phyloP scores from a whole-genome alignment of 306 rosid species.

The Quercus mongolica region DNA sequence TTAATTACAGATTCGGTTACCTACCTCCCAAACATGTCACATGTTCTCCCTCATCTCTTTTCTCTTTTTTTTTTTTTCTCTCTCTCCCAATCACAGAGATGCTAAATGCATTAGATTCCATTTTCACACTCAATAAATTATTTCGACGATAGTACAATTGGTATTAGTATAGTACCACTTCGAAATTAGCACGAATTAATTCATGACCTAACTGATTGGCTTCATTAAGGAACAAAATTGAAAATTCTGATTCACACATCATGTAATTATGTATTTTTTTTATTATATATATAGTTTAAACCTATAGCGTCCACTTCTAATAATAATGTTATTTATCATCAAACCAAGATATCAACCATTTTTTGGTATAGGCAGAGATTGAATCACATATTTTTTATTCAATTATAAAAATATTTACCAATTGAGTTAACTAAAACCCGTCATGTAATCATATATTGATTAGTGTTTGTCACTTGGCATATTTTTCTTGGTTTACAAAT shows the following conservation, averaged over 20 bases:
- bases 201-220: background rate
- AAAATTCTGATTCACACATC: background rate
- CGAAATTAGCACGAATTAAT: background rate
- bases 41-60: slow-evolving; percentile 23
- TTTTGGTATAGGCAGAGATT: fast-evolving
- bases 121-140: background rate
- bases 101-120: background rate
- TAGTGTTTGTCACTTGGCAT: no score
- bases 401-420: fast-evolving
- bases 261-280: no score
- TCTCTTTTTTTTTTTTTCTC: background rate
- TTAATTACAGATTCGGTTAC: slow-evolving; percentile 35
- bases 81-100: background rate
- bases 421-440: fast-evolving
- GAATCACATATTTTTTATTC: no score
- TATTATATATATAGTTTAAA: no score
- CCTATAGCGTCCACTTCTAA: fast-evolving
- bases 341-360: fast-evolving
- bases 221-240: background rate
- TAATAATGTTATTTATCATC: no score
- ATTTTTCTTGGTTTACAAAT: no score
- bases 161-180: background rate
- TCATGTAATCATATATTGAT: no score
- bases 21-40: slow-evolving; percentile 49
- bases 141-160: background rate